Base-by-base conservation (phyloP, 2,329 filamentous ascomycete genomes). In the Aspergillus costaricaensis region DNA sequence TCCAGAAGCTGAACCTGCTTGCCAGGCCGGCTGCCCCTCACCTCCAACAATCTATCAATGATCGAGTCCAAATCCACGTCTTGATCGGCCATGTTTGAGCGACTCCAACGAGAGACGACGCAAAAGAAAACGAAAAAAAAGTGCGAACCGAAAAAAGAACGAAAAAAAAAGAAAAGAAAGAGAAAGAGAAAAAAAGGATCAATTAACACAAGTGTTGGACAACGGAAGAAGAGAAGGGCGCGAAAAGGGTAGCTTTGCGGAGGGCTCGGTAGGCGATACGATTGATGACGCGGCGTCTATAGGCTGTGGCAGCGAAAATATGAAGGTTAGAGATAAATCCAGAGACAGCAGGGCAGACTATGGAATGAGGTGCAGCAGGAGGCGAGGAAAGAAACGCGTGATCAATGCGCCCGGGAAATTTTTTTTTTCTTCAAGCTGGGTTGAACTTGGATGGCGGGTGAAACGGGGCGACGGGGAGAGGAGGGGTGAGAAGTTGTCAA, bases 11-110 rank as follows among this genome's bases (percentile, higher is more conserved):
- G 94, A 58, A 99, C 95, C 82, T 98, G 95, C 85, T 99, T 99
- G 73, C 95, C 95, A 60, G 95, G 95, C 76, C 95, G 89, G 85
- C 93, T 97, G 77, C 94, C 95, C 81, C 95, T 90, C 77, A 98
- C 95, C 83, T 99, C 95, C 76, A 98, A 86, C 75, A 99, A 87
- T 80, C 95, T 88, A 81, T 98, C 94, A 85, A 99, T 98, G 88
- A 98, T 96, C 75, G 93, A 97, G 82, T 99, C 95, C 83, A 99
- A 86, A 83, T 98, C 94, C 82, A 98, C 91, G 82, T 98, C 94
- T 76, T 86, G 82, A 80, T 91, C 88, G 78, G 88, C 88, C 88
- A 91, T 91, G 76, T 77, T 80, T 78, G 77, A 73, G 72, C 61
- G 72, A 72, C 72, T 77, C 65, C 72, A 69, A 68, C 60, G 67